Evolutionary conservation across 2,329 filamentous ascomycete species (phyloP).

Genomic region (Sclerotinia minor): DNA sequence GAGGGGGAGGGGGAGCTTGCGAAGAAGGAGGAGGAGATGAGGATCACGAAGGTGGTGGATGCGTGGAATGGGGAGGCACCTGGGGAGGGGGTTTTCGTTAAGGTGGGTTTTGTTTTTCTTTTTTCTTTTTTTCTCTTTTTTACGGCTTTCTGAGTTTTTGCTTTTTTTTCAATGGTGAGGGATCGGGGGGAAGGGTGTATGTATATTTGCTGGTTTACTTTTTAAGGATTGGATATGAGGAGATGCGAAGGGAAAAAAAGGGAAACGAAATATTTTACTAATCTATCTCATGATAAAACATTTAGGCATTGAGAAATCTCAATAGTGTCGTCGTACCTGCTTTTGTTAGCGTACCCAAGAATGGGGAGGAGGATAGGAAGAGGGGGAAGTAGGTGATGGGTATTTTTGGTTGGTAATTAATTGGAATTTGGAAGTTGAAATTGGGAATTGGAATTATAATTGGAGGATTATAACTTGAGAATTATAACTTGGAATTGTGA

Average conservation of each 20-base stretch:
- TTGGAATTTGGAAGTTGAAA: too few species aligned
- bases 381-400: conserved; percentile 26
- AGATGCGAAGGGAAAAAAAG: conserved; percentile 33
- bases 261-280: conserved; percentile 36
- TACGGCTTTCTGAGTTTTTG: too few species aligned
- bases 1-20: conserved; percentile 30
- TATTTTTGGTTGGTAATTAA: too few species aligned
- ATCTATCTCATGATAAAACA: conserved; percentile 28
- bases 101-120: conserved; percentile 52
- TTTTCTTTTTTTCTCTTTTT: not conserved
- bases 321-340: conserved; percentile 54
- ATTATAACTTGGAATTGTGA: too few species aligned
- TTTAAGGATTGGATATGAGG: too few species aligned
- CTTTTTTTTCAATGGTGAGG: too few species aligned
- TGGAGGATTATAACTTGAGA: too few species aligned
- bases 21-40: conserved; percentile 30
- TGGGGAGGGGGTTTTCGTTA: conserved; percentile 48
- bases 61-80: conserved; percentile 56
- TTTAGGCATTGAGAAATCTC: conserved; percentile 52
- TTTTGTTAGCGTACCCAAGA: conserved; percentile 54
- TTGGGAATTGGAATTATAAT: too few species aligned
- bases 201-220: too few species aligned
- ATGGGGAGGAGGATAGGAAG: conserved; percentile 52
- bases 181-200: not conserved
- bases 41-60: conserved; percentile 55